These are phyloP conservation scores for Carpinus fangiana DNA, from an alignment of 306 rosid genomes.

Conservation along the genomic window DNA sequence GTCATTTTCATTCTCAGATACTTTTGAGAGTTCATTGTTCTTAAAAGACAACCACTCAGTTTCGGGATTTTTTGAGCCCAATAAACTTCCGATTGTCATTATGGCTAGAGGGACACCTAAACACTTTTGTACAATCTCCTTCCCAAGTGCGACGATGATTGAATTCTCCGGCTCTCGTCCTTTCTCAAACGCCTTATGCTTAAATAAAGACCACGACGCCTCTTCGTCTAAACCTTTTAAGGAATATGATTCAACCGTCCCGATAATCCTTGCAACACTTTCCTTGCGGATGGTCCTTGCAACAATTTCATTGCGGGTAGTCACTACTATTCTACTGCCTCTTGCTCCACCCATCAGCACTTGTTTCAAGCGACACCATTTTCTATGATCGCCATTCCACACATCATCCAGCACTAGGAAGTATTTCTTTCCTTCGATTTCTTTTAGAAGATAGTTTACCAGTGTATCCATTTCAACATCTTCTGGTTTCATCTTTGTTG, in stretches of 20 bases:
- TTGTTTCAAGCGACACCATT: not conserved
- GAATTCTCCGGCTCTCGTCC: not conserved
- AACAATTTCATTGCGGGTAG: not conserved
- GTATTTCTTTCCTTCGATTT: not conserved
- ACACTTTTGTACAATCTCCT: not conserved
- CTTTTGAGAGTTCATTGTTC: not conserved
- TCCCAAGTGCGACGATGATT: not conserved
- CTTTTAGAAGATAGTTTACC: not conserved
- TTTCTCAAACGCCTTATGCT: conserved; percentile 15
- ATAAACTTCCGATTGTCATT: conserved; percentile 6
- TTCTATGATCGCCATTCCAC: not conserved
- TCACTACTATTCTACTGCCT: conserved; percentile 14
- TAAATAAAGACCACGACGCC: conserved; percentile 1
- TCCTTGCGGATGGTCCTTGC: conserved; percentile 8
- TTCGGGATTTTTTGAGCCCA: not conserved
- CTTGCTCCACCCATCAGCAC: not conserved
- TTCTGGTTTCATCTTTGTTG: not conserved
- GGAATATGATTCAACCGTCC: not conserved
- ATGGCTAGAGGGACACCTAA: conserved; percentile 15
- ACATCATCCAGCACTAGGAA: conserved; percentile 15
- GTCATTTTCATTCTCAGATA: not conserved
- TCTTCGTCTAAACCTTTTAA: not conserved
- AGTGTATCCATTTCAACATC: not conserved
- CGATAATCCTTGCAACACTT: not conserved
- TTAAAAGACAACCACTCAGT: not conserved